Base-by-base conservation (phyloP, 495 filamentous ascomycete genomes). In the Penicillium macrosclerotiorum region DNA sequence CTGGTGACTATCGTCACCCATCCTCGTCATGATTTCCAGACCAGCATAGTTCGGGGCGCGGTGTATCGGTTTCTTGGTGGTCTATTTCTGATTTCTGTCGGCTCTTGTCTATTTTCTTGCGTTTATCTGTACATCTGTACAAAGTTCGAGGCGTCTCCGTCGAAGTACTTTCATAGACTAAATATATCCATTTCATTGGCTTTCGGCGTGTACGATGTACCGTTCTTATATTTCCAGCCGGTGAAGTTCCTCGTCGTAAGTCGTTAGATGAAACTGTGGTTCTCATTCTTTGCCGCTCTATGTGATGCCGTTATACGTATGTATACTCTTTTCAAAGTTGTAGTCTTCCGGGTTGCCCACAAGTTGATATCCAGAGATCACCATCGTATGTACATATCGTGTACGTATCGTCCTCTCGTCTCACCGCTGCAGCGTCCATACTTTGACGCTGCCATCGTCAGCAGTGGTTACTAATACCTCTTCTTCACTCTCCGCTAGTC, bases 381-480 rank as follows among this genome's bases (percentile, higher is more conserved):
- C n/a, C n/a, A n/a, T n/a, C n/a, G n/a, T n/a, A n/a, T n/a, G n/a
- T n/a, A n/a, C n/a, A n/a, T n/a, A n/a, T n/a, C n/a, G n/a, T n/a
- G n/a, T n/a, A n/a, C n/a, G n/a, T n/a, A n/a, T n/a, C n/a, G n/a
- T n/a, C n/a, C n/a, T n/a, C n/a, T n/a, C n/a, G n/a, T n/a, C 40
- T 68, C 34, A 70, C 22, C 47, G 39, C 19, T 64, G 60, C 43
- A 85, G 30, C 6, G 63, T 68, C 89, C 89, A 94, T 6, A 88
- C 76, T 50, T 82, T 81, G 23, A 92, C 80, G 33, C 76, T 74
- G 0, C 89, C 89, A 65, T 94, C 89, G 57, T 94, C 89, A 4
- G 86, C 89, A 2, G 86, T 89, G 7, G 84, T 85, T 9, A 92
- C 72, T 37, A 94, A 64, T 52, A 91, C 79, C 64, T 93, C 89